Conservation (phyloP, 2,329 filamentous ascomycete species). For the Pyrenophora teres region DNA sequence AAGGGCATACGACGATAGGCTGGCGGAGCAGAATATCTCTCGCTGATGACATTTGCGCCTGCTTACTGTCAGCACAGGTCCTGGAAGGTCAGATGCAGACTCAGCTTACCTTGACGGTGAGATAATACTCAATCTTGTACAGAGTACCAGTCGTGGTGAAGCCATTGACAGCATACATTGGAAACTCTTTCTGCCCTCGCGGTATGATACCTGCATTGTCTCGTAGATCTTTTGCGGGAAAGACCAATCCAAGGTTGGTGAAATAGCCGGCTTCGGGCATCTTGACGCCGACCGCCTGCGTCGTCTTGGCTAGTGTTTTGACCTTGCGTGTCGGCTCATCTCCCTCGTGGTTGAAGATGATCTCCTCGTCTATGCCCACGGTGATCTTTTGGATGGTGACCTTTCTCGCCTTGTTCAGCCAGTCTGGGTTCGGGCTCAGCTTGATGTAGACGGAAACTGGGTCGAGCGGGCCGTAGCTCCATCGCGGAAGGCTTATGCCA, state of each 20-base stretch:
- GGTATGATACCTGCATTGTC: constrained; percentile 88
- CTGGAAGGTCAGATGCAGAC: not conserved
- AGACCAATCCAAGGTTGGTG: constrained; percentile 88
- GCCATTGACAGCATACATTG: constrained; percentile 82
- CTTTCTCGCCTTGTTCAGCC: constrained; percentile 85
- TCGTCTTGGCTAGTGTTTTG: constrained; percentile 83
- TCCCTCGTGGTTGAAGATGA: constrained; percentile 97
- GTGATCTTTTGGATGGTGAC: constrained; percentile 95
- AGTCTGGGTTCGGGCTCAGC: constrained; percentile 87
- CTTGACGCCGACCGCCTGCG: constrained; percentile 78
- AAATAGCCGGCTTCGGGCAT: constrained; percentile 91
- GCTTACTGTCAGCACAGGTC: constrained; percentile 13
- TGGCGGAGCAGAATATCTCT: constrained; percentile 87
- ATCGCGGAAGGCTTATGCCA: constrained; percentile 87
- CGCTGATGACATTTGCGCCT: constrained; percentile 88
- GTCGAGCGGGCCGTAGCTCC: constrained; percentile 95
- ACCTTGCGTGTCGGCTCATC: constrained; percentile 91
- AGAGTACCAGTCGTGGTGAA: constrained; percentile 93
- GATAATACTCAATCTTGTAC: constrained; percentile 98
- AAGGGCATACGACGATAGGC: constrained; percentile 92
- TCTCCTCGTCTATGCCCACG: constrained; percentile 92
- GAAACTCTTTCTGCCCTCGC: constrained; percentile 83
- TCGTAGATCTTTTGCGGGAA: constrained; percentile 85
- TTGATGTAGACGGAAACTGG: constrained; percentile 97
- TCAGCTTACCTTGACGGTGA: constrained; percentile 81